Base-by-base conservation (phyloP, 495 filamentous ascomycete genomes). In the Bathelium albidoporum region DNA sequence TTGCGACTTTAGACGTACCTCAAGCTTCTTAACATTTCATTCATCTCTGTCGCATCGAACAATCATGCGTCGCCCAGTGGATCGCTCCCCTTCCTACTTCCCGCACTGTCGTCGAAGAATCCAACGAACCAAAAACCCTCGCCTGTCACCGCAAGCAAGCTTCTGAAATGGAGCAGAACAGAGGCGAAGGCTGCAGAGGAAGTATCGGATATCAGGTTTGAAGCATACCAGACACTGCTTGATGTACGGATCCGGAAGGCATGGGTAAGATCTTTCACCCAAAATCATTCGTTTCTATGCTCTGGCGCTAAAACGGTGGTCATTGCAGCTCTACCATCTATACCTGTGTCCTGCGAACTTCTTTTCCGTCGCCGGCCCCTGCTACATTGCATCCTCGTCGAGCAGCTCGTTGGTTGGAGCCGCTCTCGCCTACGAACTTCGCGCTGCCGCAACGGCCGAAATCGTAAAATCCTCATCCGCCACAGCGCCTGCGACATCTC, bases 31-130 rank as follows among this genome's bases (percentile, higher is more conserved):
- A 80, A 80, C 22, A 80, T 96, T 44, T 73, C 84, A n/a, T 89
- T 89, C 71, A 75, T 77, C 59, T 77, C 85, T n/a, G 75, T 85
- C 16, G 75, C 89, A 11, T 94, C 91, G 20, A 95, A 83, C 65
- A 97, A 97, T 73, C 94, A 97, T 75, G 91, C 94, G 44, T 95
- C 91, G 14, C 93, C 94, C 0, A 87, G 85, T 34, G 93, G 93
- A 61, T 79, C 85, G 22, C 82, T 98, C 32, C 94, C 94, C 11
- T 98, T 96, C 76, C 82, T 98, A 55, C 81, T 93, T 11, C 87
- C 89, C 9, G 69, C 64, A 60, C 70, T 68, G 61, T 77, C 68
- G 34, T 68, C 64, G 66, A 64, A 39, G 60, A 70, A 60, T 66
- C 64, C 28, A 61, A 59, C 45, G 16, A 64, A 62, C 1, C 65